Base-by-base conservation (phyloP, 2,329 filamentous ascomycete species). In the Cryphonectria nitschkei region DNA sequence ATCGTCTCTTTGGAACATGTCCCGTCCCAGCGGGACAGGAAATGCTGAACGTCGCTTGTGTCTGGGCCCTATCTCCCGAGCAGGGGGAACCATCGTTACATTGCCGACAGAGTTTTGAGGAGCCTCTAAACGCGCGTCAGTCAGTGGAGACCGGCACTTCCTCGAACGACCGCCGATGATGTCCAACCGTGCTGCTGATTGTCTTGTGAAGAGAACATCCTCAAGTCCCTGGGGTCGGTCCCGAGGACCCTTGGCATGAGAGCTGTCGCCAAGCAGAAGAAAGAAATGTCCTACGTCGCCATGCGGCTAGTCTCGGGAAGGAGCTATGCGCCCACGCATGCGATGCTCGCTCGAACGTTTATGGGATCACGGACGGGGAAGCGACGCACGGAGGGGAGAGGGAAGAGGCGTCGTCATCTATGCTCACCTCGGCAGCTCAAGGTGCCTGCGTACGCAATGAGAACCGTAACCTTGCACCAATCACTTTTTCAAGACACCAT, bases 111-210 rank as follows among this genome's bases (percentile, higher is more conserved):
- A 61, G 56, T 37, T 54, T 37, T 46, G 65, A 32, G 46, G 46
- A 70, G 68, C 63, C 65, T 70, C 56, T 70, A 70, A 69, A 72
- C 58, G 66, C 68, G 68, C 68, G 68, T 72, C 70, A 69, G 65
- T 70, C 54, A 54, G 43, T 67, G 41, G 65, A 60, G 68, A 50
- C 70, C 70, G 68, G 65, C 68, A 66, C 65, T 72, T 70, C 34
- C 29, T 60, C 65, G 60, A 64, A 68, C 68, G 62, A 64, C 67
- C 70, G 61, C 65, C 62, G 62, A 67, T 63, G 65, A 41, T 41
- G 37, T 14, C 11, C 43, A 32, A 11, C 46, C 11, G 9, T 39
- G 7, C 11, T 9, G n/a, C 3, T 34, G 37, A 39, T 39, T 39
- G 9, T 58, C 16, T 26, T 32, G 11, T 46, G n/a, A 29, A 37